Percentiles rank a stretch among this genome's conserved stretches.
These are phyloP conservation scores for Mortierella polycephala DNA, from an alignment of 371 early-diverging fungal species.

Conservation along the genomic window DNA sequence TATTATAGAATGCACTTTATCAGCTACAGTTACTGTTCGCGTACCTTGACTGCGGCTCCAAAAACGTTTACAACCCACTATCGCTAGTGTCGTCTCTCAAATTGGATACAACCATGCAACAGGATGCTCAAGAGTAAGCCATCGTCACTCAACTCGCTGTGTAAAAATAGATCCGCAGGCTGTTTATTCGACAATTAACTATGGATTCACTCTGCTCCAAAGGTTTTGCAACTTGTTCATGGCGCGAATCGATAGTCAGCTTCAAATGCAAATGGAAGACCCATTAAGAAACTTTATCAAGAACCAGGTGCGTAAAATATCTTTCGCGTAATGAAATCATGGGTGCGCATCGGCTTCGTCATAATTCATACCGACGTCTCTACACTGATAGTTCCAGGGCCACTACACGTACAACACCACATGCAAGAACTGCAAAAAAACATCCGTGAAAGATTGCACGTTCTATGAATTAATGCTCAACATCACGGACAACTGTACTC, in stretches of 20 bases:
- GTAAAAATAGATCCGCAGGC: neutral
- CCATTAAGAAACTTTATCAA: slow-evolving; percentile 25
- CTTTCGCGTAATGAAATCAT: neutral
- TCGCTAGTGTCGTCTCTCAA: slow-evolving; percentile 54
- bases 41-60: slow-evolving; percentile 38
- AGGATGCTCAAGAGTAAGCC: slow-evolving; percentile 64
- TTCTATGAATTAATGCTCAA: slow-evolving; percentile 53
- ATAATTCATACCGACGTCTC: neutral
- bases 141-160: neutral
- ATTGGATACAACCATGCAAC: slow-evolving; percentile 56
- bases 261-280: slow-evolving; percentile 23
- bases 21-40: slow-evolving; percentile 56
- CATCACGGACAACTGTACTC: slow-evolving; percentile 39
- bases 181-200: neutral
- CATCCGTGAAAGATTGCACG: slow-evolving; percentile 22
- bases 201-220: neutral
- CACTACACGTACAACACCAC: slow-evolving; percentile 48
- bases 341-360: neutral
- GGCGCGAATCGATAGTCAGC: slow-evolving; percentile 44
- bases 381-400: slow-evolving; percentile 44
- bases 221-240: slow-evolving; percentile 56
- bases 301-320: slow-evolving; percentile 17
- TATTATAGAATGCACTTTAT: slow-evolving; percentile 41
- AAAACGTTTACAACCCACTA: slow-evolving; percentile 46
- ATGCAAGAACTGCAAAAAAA: slow-evolving; percentile 46